These are phyloP conservation scores for Pestalotiopsis sp. DNA, from an alignment of 2,329 filamentous ascomycete species.

Conservation along the genomic window DNA sequence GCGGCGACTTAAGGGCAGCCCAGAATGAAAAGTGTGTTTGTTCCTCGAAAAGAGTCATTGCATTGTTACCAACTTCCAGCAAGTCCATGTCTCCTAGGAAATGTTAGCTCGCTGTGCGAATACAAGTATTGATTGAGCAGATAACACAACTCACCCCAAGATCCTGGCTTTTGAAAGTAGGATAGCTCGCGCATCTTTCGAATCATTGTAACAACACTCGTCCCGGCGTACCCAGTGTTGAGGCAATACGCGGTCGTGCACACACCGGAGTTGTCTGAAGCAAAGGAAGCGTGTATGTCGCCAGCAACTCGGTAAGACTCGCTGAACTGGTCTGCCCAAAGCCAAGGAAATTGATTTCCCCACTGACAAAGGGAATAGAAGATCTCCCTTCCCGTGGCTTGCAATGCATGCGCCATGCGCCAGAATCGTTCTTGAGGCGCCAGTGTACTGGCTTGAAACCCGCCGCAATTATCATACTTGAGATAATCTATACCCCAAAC, in stretches of 20 bases:
- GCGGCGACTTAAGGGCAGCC: slow-evolving; percentile 46
- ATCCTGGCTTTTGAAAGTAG: slow-evolving; percentile 29
- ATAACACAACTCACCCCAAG: slow-evolving; percentile 22
- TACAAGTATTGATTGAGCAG: background rate
- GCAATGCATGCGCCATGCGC: slow-evolving; percentile 43
- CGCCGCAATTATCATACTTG: slow-evolving; percentile 58
- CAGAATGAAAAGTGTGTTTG: slow-evolving; percentile 47
- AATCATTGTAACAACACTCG: slow-evolving; percentile 30
- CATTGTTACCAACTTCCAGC: slow-evolving; percentile 41
- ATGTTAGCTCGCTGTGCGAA: background rate
- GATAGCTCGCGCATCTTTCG: slow-evolving; percentile 35
- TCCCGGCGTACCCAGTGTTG: slow-evolving; percentile 25
- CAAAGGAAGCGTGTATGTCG: slow-evolving; percentile 33
- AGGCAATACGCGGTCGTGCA: slow-evolving; percentile 35
- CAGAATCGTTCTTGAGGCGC: slow-evolving; percentile 39
- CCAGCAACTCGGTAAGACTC: slow-evolving; percentile 40
- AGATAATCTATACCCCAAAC: slow-evolving; percentile 53
- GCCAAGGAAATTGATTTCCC: slow-evolving; percentile 26
- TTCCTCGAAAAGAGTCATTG: slow-evolving; percentile 38
- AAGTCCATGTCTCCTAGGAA: slow-evolving; percentile 39
- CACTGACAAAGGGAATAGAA: slow-evolving; percentile 37
- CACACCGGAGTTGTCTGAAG: slow-evolving; percentile 21
- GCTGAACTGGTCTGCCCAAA: slow-evolving; percentile 32
- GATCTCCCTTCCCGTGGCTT: slow-evolving; percentile 33
- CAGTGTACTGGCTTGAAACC: slow-evolving; percentile 33